A percentile compares a stretch with the other conserved stretches of the same genome.
These are phyloP conservation scores for Aspergillus cristatus DNA, from an alignment of 495 filamentous ascomycete genomes.

Conservation along the genomic window DNA sequence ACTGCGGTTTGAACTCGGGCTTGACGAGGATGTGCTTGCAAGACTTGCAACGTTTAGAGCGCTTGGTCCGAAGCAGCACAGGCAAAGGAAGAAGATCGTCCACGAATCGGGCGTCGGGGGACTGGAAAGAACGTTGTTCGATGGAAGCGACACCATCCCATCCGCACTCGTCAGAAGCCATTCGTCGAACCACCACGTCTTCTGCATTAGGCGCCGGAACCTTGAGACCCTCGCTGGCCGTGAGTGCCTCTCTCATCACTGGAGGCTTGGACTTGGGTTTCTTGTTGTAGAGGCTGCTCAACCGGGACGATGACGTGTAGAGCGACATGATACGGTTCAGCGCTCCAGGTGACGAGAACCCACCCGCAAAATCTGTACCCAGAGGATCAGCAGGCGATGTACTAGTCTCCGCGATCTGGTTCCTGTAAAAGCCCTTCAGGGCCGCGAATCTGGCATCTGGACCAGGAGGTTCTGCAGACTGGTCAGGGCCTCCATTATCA, in stretches of 20 bases:
- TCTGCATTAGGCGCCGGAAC: slow-evolving; percentile 44
- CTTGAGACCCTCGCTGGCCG: slow-evolving; percentile 58
- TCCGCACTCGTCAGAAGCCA: slow-evolving; percentile 33
- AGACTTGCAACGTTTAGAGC: slow-evolving; percentile 80
- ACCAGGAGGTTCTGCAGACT: slow-evolving; percentile 14
- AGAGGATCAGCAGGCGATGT: slow-evolving; percentile 43
- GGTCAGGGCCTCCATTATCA: slow-evolving; percentile 10
- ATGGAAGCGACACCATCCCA: slow-evolving; percentile 48
- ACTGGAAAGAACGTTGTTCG: slow-evolving; percentile 43
- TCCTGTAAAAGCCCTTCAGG: slow-evolving; percentile 61
- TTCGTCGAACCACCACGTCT: slow-evolving; percentile 30
- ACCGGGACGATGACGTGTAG: slow-evolving; percentile 54
- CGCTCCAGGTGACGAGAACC: slow-evolving; percentile 70
- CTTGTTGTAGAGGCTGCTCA: slow-evolving; percentile 44
- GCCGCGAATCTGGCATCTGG: slow-evolving; percentile 37
- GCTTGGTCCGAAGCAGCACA: slow-evolving; percentile 77
- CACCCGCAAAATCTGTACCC: slow-evolving; percentile 40
- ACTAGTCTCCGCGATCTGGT: slow-evolving; percentile 55
- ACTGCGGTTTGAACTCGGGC: slow-evolving; percentile 81
- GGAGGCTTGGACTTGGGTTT: slow-evolving; percentile 57
- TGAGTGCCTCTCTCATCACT: slow-evolving; percentile 69
- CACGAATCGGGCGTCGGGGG: slow-evolving; percentile 43
- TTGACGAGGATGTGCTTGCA: slow-evolving; percentile 94
- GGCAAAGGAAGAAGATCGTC: slow-evolving; percentile 69
- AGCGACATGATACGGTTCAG: slow-evolving; percentile 85